Conservation (phyloP, 805 yeast species). For the Saturnispora ahearnii region DNA sequence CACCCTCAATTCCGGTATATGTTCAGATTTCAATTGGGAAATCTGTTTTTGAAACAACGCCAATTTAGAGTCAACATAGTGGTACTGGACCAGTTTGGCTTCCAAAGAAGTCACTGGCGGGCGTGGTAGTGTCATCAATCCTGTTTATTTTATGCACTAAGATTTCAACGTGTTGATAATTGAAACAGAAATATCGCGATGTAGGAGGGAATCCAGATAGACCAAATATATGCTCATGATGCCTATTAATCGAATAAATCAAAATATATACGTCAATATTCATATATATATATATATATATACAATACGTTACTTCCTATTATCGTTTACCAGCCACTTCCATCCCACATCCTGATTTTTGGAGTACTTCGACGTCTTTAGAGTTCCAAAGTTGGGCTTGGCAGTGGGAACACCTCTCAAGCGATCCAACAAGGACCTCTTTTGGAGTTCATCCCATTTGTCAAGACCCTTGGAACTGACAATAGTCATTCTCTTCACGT, state of each 20-base stretch:
- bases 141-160: not conserved
- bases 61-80: conserved; percentile 42
- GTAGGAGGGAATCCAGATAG: no score
- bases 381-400: not conserved
- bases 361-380: conserved; percentile 14
- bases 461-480: conserved; percentile 29
- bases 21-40: conserved; percentile 6
- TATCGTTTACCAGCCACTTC: conserved; percentile 47
- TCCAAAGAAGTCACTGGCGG: conserved; percentile 28
- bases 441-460: conserved; percentile 22
- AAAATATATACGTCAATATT: not conserved
- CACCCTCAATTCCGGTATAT: conserved; percentile 28
- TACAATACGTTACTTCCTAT: conserved; percentile 13
- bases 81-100: conserved; percentile 50
- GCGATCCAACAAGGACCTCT: conserved; percentile 11
- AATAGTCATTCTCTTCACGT: conserved; percentile 62
- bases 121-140: not conserved
- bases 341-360: conserved; percentile 36
- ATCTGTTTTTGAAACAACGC: conserved; percentile 21
- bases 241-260: no score
- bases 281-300: not conserved
- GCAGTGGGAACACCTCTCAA: conserved; percentile 8
- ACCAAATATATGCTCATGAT: not conserved
- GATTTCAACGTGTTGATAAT: not conserved
- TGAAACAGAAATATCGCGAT: not conserved